Evolutionary conservation across 2,329 filamentous ascomycete species (phyloP), one percentile per base, ranked within the genome.

Genomic region (Zymoseptoria tritici): DNA sequence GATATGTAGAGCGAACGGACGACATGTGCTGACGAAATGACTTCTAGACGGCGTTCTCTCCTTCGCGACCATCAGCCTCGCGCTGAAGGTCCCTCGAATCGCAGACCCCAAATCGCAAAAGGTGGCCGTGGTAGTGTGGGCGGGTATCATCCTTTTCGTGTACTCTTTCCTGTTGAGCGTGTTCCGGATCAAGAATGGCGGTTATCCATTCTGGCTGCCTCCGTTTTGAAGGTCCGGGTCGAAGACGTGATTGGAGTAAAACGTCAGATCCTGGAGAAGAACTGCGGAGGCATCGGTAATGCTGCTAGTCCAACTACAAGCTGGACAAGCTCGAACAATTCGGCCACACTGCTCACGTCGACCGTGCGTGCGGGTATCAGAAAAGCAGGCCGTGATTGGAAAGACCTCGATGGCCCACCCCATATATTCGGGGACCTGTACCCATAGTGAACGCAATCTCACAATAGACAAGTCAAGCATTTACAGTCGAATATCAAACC

Each of bases 141-240:
- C 85, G 20, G 84, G 79, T 52, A 79, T 94, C 29, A 77, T 97
- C 59, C 86, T 96, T 68, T 77, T 89, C 64, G 85, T 91, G 77
- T 97, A 97, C 80, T 96, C 92, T 79, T 94, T 96, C 78, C 81
- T 99, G 64, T 83, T 99, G 66, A 97, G 90, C 76, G 81, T 96
- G 64, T 99, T 99, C 83, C 86, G 92, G 69, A 81, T 89, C 69
- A 99, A 99, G 86, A 99, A 97, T 73, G 86, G 86, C 36, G 91
- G 91, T 22, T 99, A 99, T 76, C 92, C 92, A 16, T 97, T 97
- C 78, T 91, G 86, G 71, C 82, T 99, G 62, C 94, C 94, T 58
- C 94, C 94, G 9, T 97, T 99, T 76, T 87, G 80, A 49, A 50
- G 1, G 19, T 4, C 16, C 13, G 22, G 52, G 16, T 29, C 22